These are phyloP conservation scores for Isoetes engelmannii DNA, from an alignment of 83 land plant species.

Conservation along the genomic window DNA sequence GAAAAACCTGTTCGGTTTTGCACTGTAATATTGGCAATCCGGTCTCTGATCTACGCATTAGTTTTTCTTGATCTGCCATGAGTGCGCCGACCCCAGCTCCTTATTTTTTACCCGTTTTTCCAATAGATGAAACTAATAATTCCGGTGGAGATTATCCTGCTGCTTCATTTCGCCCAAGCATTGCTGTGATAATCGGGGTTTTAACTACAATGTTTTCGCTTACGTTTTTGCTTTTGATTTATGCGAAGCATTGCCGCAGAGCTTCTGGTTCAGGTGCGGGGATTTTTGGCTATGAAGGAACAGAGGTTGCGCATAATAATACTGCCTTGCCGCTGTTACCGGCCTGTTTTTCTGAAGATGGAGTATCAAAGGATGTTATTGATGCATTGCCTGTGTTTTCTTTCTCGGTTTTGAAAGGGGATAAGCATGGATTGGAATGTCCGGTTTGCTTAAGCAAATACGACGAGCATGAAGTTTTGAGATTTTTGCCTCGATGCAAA, in stretches of 20 bases:
- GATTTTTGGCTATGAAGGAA: too few relatives aligned
- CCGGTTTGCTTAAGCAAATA: constrained; percentile 14
- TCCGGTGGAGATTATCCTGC: not conserved
- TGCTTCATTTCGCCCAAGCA: constrained; percentile 30
- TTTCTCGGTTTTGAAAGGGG: constrained; percentile 26
- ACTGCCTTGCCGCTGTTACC: too few relatives aligned
- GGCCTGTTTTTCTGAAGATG: not conserved
- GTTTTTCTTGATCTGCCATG: too few relatives aligned
- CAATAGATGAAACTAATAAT: too few relatives aligned
- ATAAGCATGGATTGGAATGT: constrained; percentile 31
- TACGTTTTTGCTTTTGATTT: constrained; percentile 36
- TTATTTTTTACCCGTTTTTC: too few relatives aligned
- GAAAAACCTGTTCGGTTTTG: too few relatives aligned
- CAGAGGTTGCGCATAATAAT: too few relatives aligned
- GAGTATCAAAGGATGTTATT: constrained; percentile 30
- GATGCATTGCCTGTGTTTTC: constrained; percentile 39
- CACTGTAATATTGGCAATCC: too few relatives aligned
- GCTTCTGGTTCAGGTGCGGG: constrained; percentile 1
- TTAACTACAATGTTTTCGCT: constrained; percentile 39
- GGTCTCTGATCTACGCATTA: too few relatives aligned
- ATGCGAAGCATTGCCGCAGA: constrained; percentile 38
- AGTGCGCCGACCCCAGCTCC: too few relatives aligned
- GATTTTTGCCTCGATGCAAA: not conserved
- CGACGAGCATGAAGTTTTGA: not conserved
- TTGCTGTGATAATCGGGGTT: constrained; percentile 36